Evolutionary conservation across 2,329 filamentous ascomycete species (phyloP).

Genomic region (Diaporthe eres): DNA sequence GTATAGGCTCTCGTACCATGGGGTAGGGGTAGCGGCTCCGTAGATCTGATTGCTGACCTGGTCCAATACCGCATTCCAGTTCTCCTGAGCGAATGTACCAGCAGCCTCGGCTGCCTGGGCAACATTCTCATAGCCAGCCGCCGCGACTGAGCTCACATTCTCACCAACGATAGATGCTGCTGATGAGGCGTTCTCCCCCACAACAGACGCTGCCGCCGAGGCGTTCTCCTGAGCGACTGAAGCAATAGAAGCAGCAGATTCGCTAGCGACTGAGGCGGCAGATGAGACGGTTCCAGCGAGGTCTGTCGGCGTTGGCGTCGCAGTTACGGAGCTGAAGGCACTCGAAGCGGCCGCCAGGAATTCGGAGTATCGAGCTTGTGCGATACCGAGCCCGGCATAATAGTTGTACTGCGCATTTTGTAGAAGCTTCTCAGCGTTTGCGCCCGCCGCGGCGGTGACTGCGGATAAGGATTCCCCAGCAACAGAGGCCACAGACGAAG

Average conservation of each 20-base stretch:
- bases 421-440: conserved; percentile 69
- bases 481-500: conserved; percentile 38
- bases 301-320: conserved; percentile 72
- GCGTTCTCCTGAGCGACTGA: conserved; percentile 54
- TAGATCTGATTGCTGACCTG: conserved; percentile 80
- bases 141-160: conserved; percentile 52
- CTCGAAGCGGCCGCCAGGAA: conserved; percentile 81
- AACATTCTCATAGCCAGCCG: conserved; percentile 41
- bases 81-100: conserved; percentile 57
- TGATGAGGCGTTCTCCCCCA: conserved; percentile 63
- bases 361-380: conserved; percentile 83
- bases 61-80: conserved; percentile 75
- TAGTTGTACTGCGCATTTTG: conserved; percentile 77
- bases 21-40: conserved; percentile 73
- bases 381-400: conserved; percentile 83
- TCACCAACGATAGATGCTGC: conserved; percentile 56
- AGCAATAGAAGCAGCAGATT: conserved; percentile 57
- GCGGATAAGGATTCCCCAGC: conserved; percentile 40
- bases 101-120: conserved; percentile 44
- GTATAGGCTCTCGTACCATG: conserved; percentile 65
- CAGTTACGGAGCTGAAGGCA: conserved; percentile 72
- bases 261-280: conserved; percentile 60
- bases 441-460: conserved; percentile 50
- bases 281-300: conserved; percentile 63
- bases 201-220: conserved; percentile 54